These are phyloP conservation scores for Penicillium crystallinum DNA, from an alignment of 495 filamentous ascomycete species.

Conservation along the genomic window DNA sequence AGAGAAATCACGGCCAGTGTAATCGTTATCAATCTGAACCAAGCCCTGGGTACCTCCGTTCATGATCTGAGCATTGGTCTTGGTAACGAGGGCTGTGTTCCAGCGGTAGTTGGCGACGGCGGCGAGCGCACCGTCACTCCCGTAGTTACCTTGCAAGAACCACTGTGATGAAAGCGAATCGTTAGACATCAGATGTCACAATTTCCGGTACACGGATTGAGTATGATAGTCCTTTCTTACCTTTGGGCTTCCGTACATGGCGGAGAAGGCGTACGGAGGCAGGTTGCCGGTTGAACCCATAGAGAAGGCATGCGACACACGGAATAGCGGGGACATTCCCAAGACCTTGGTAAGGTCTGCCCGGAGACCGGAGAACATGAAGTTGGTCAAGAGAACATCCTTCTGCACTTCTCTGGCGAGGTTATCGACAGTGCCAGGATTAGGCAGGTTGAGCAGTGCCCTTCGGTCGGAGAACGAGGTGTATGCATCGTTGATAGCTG, in stretches of 20 bases:
- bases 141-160: constrained; percentile 91
- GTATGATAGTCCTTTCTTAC: constrained; percentile 48
- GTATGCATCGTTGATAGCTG: constrained; percentile 71
- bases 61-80: constrained; percentile 77
- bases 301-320: constrained; percentile 92
- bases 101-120: constrained; percentile 89
- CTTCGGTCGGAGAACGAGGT: constrained; percentile 77
- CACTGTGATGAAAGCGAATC: constrained; percentile 50
- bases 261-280: constrained; percentile 90
- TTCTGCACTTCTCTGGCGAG: constrained; percentile 89
- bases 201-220: neutral
- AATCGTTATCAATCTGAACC: constrained; percentile 88
- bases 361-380: constrained; percentile 89
- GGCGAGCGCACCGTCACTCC: constrained; percentile 77
- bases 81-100: constrained; percentile 68
- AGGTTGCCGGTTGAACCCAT: constrained; percentile 77
- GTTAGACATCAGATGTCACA: neutral
- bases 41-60: constrained; percentile 62
- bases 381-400: constrained; percentile 90
- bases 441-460: constrained; percentile 78
- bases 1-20: constrained; percentile 86
- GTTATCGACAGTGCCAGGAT: constrained; percentile 89
- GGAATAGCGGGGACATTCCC: constrained; percentile 88
- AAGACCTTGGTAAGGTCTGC: constrained; percentile 95
- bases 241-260: constrained; percentile 85